Evolutionary conservation across 2,329 filamentous ascomycete genomes (phyloP), one percentile per base, ranked within the genome.

Genomic region (Microascus cirrosus): DNA sequence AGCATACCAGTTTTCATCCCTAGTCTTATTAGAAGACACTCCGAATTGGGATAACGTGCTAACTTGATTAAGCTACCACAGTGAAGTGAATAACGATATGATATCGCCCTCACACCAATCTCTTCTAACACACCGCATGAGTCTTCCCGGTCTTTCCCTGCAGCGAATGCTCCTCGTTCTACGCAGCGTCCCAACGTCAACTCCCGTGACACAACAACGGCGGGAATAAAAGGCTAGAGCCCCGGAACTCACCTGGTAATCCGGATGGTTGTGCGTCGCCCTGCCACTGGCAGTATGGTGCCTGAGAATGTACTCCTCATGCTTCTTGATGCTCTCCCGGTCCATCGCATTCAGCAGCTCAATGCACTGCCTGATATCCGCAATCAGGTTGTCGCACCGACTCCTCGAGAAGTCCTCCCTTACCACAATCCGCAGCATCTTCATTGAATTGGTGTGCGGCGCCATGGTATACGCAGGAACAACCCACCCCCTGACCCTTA

Each of bases 381-480:
- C 65, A 60, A 96, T 77, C 36, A 97, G 77, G 11, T 82, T 77
- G 67, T 97, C 91, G 67, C 90, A 95, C 45, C 92, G 81, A 63
- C 79, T 84, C 70, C 87, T 85, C 53, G 84, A 89, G 65, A 97
- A 96, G 73, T 96, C 93, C 72, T 96, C 93, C 55, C 93, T 84
- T 4, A 96, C 89, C 0, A 97, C 93, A 4, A 96, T 84, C 42
- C 93, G 86, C 77, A 96, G 84, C 81, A 97, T 86, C 80, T 96
- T 95, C 67, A 96, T 79, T 62, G 84, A 77, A 58, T 89, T 78
- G 20, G 89, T 91, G 69, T 95, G 80, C 20, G 92, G 92, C 0
- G 93, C 93, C 93, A 96, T 96, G 45, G 92, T 97, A 74, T 97
- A 97, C 0, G 93, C 93, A 0, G 93, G 93, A 0, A 96, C 89